Base-by-base conservation (phyloP, 805 yeast genomes). In the Kazachstania psychrophila region DNA sequence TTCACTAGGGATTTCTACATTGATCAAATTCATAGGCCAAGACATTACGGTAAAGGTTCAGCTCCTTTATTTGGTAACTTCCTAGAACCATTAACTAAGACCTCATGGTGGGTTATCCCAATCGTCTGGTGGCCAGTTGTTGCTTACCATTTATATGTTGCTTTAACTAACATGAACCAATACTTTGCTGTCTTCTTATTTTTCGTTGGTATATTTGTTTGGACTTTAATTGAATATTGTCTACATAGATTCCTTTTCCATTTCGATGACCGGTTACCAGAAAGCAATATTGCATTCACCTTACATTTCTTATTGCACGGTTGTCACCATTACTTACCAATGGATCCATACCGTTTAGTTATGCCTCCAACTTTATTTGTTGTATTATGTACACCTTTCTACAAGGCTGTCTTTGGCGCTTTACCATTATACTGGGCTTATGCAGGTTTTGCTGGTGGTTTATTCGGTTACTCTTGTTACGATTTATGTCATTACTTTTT, bases 41-140 rank as follows among this genome's bases (percentile, higher is more conserved):
- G 98, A 58, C 98, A 92, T 61, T 92, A 88, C 57, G 97, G 97
- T 46, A 79, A 87, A 57, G 96, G 96, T 9, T 85, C 96, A 3
- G 98, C 98, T 10, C 96, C 88, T 6, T 59, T 92, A 37, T 92
- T 92, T 61, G 98, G 98, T 33, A 87, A 88, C 62, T 83, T 89
- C 60, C 66, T 92, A 42, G 98, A 92, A 63, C 96, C 96, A 4
- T 56, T 92, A 18, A 77, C 94, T 6, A 68, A 80, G 52, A 92
- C 98, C 3, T 80, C 96, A 10, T 92, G 97, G 97, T 92, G 78
- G 73, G 81, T 86, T 17, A 81, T 92, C 15, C 98, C 98, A 13
- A 42, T 65, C 1, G 47, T 86, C 18, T 94, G 98, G 97, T 59
- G 86, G 31, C 96, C 96, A 2, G 77, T 75, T 31, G 84, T 86